These are phyloP conservation scores for Beauveria brongniartii DNA, from an alignment of 2,329 filamentous ascomycete species.

Conservation along the genomic window DNA sequence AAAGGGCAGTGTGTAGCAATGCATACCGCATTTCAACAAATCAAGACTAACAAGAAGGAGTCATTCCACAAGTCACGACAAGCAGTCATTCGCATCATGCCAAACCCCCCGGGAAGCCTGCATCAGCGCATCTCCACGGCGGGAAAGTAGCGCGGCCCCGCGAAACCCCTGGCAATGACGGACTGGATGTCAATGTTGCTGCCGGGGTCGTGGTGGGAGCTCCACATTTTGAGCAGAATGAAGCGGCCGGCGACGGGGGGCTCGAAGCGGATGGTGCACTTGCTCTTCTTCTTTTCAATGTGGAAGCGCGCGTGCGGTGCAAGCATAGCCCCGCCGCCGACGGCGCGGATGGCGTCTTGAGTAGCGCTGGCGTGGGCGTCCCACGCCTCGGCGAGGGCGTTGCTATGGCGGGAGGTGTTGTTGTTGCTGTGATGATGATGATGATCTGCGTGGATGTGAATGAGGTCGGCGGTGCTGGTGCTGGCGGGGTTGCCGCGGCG, in stretches of 20 bases:
- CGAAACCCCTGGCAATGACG: constrained; percentile 74
- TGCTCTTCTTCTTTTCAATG: constrained; percentile 74
- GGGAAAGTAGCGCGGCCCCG: constrained; percentile 78
- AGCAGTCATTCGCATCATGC: neutral
- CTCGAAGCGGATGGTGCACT: constrained; percentile 79
- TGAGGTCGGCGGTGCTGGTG: neutral
- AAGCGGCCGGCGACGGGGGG: constrained; percentile 74
- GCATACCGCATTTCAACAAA: neutral
- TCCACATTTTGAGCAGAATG: constrained; percentile 87
- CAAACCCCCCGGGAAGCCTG: neutral
- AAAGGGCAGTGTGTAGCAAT: neutral
- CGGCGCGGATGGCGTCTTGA: constrained; percentile 48
- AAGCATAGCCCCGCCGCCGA: constrained; percentile 50
- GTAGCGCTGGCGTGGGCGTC: constrained; percentile 45
- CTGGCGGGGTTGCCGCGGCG: constrained; percentile 14
- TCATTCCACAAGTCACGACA: neutral
- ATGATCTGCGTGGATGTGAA: constrained; percentile 10
- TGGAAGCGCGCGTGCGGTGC: constrained; percentile 73
- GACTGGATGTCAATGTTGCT: constrained; percentile 85
- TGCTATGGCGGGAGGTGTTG: constrained; percentile 7
- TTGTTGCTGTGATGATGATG: neutral
- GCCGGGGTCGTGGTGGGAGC: constrained; percentile 54
- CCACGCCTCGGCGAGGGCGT: constrained; percentile 25
- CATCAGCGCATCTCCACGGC: constrained; percentile 50
- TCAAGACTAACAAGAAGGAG: too few relatives aligned